phyloP scores from a whole-genome alignment of 805 yeast species.

The Saturnispora ahearnii region DNA sequence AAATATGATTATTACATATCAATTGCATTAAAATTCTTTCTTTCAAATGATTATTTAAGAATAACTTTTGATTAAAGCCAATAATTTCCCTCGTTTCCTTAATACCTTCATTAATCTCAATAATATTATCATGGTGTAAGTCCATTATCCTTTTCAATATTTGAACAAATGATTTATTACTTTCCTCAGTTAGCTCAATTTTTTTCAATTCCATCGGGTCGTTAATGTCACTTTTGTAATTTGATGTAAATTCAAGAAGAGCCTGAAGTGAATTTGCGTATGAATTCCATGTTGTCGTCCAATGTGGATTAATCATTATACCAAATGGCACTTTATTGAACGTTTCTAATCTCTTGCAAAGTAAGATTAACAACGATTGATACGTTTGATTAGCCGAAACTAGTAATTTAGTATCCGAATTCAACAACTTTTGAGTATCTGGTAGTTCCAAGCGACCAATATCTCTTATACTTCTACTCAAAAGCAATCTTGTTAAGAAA shows the following conservation, averaged over 20 bases:
- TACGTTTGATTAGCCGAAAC: slow-evolving; percentile 44
- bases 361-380: slow-evolving; percentile 45
- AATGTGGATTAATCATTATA: slow-evolving; percentile 78
- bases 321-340: slow-evolving; percentile 74
- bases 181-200: slow-evolving; percentile 25
- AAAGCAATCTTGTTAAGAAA: neutral
- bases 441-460: neutral
- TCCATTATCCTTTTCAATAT: slow-evolving; percentile 54
- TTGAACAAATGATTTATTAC: slow-evolving; percentile 38
- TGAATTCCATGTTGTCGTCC: slow-evolving; percentile 64
- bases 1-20: slow-evolving; percentile 77
- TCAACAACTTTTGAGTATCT: slow-evolving; percentile 1
- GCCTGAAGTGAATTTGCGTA: slow-evolving; percentile 63
- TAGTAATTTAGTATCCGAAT: neutral
- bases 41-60: slow-evolving; percentile 66
- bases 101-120: slow-evolving; percentile 75
- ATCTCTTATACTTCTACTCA: neutral
- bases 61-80: slow-evolving; percentile 17
- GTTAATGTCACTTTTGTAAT: neutral
- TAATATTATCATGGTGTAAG: slow-evolving; percentile 76
- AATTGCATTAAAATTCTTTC: slow-evolving; percentile 85
- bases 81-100: slow-evolving; percentile 29
- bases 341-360: slow-evolving; percentile 63
- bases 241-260: slow-evolving; percentile 32
- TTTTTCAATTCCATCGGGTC: neutral